phyloP scores from a whole-genome alignment of 1,139 yeast species.

The Saccharomyces pastorianus region DNA sequence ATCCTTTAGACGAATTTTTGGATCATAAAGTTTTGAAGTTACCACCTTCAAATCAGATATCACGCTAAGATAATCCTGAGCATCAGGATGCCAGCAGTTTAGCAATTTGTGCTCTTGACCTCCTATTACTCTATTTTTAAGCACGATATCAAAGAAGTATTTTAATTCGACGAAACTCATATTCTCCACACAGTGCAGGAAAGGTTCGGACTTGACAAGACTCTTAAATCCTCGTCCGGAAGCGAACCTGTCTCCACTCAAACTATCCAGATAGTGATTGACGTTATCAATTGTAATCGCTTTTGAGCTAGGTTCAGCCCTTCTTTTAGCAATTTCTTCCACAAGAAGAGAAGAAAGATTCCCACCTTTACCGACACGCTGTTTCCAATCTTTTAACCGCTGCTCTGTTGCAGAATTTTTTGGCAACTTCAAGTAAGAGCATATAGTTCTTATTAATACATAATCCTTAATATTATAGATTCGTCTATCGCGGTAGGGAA shows the following conservation, averaged over 20 bases:
- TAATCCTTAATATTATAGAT: constrained; percentile 47
- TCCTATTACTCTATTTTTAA: constrained; percentile 51
- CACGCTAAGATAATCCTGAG: constrained; percentile 52
- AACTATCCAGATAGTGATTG: constrained; percentile 48
- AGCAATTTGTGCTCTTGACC: constrained; percentile 57
- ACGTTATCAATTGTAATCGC: constrained; percentile 49
- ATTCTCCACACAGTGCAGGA: constrained; percentile 45
- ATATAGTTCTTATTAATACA: constrained; percentile 41
- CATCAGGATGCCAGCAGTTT: constrained; percentile 75
- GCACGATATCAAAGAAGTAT: constrained; percentile 60
- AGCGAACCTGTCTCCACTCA: constrained; percentile 35
- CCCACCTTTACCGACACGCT: constrained; percentile 30
- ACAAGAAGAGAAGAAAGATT: constrained; percentile 36
- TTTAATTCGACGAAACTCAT: constrained; percentile 59
- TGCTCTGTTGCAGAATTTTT: constrained; percentile 43
- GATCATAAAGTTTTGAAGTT: constrained; percentile 51
- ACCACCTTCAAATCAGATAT: constrained; percentile 61
- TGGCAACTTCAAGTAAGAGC: constrained; percentile 41
- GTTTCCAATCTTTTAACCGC: constrained; percentile 42
- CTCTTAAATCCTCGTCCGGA: constrained; percentile 20
- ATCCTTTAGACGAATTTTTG: constrained; percentile 36
- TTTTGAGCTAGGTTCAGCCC: constrained; percentile 32
- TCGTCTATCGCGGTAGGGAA: constrained; percentile 55
- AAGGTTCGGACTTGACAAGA: constrained; percentile 31
- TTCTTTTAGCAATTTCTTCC: constrained; percentile 35